A percentile compares a stretch with the other conserved stretches of the same genome.
phyloP scores from a whole-genome alignment of 2,329 filamentous ascomycete genomes.

The Tetracladium maxilliforme region DNA sequence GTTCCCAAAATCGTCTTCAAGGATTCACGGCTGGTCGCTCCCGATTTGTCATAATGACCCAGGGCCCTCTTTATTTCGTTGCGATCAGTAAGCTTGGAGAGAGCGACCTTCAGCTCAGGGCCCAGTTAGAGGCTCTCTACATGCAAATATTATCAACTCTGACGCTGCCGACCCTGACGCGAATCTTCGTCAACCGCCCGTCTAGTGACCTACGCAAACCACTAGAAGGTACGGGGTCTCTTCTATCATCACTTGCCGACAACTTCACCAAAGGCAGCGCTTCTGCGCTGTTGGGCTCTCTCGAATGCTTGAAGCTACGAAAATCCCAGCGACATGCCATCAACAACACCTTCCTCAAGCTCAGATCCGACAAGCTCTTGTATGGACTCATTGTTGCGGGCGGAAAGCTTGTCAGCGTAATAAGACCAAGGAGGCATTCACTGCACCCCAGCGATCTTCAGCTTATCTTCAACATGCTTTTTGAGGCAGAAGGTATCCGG shows the following conservation, averaged over 20 bases:
- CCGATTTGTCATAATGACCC: constrained; percentile 72
- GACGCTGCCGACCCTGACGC: constrained; percentile 73
- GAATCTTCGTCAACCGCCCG: constrained; percentile 77
- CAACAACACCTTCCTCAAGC: constrained; percentile 74
- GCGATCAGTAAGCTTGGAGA: constrained; percentile 88
- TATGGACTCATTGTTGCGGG: constrained; percentile 92
- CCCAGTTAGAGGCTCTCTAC: constrained; percentile 85
- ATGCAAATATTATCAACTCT: constrained; percentile 97
- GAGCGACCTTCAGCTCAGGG: constrained; percentile 73
- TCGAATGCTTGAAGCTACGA: constrained; percentile 85
- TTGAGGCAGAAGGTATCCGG: constrained; percentile 84
- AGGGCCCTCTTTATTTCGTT: constrained; percentile 82
- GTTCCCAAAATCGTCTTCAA: constrained; percentile 58
- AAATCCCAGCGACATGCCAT: constrained; percentile 78
- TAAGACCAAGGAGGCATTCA: constrained; percentile 86
- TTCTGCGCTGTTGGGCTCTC: constrained; percentile 71
- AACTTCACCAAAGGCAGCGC: constrained; percentile 89
- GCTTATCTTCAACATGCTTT: constrained; percentile 98
- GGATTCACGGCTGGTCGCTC: constrained; percentile 79
- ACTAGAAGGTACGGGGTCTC: constrained; percentile 76
- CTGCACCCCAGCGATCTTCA: constrained; percentile 91
- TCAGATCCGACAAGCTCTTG: constrained; percentile 62
- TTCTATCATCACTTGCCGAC: constrained; percentile 84
- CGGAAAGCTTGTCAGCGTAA: constrained; percentile 84
- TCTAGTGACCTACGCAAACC: constrained; percentile 89